phyloP scores from a whole-genome alignment of 257 asterid genomes.

The Forsythia suspensa region DNA sequence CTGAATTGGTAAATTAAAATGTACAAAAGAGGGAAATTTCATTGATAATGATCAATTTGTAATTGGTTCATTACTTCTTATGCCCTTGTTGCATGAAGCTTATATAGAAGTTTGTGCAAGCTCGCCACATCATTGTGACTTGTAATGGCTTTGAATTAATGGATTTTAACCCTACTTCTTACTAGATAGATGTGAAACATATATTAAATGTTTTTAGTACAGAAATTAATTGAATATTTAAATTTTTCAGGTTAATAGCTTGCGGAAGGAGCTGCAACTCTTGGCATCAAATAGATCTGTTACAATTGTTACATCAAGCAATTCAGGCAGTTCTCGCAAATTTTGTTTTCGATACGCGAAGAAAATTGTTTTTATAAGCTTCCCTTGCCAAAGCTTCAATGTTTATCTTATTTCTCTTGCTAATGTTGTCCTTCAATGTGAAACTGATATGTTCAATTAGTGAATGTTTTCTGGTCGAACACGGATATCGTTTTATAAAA shows the following conservation, averaged over 20 bases:
- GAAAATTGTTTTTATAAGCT: slow-evolving; percentile 6
- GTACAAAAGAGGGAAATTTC: neutral
- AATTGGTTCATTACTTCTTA: neutral
- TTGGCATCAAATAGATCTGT: slow-evolving; percentile 60
- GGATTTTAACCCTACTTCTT: neutral
- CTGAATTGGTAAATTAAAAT: neutral
- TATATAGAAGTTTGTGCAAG: neutral
- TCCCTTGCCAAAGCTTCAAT: neutral
- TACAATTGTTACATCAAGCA: slow-evolving; percentile 67
- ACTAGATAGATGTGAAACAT: neutral
- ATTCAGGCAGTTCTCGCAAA: slow-evolving; percentile 53
- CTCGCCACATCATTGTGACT: neutral
- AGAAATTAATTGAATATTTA: slow-evolving; percentile 13
- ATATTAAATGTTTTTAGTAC: neutral
- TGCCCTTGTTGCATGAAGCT: slow-evolving; percentile 6
- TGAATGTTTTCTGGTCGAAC: neutral
- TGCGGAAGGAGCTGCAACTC: slow-evolving; percentile 75
- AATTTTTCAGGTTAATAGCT: slow-evolving; percentile 62
- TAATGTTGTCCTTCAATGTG: neutral
- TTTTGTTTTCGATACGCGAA: slow-evolving; percentile 12
- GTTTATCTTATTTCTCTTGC: neutral
- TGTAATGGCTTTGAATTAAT: neutral
- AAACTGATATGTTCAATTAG: neutral
- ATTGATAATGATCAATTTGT: neutral
- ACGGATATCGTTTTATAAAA: neutral